Base-by-base conservation (phyloP, 495 filamentous ascomycete genomes). In the Tuber calosporum region DNA sequence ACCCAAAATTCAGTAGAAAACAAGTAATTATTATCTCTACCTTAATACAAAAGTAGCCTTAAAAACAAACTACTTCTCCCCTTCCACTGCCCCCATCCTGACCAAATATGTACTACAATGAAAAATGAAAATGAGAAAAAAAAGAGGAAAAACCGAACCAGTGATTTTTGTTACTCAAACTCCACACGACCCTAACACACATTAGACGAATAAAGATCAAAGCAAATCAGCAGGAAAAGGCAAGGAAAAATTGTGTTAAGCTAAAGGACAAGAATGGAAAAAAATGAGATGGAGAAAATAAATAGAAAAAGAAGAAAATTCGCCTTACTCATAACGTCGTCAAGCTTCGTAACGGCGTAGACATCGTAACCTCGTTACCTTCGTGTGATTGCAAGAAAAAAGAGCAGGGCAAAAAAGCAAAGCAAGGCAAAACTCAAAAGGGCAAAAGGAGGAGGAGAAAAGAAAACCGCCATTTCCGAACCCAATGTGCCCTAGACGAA, bases 161-260 rank as follows among this genome's bases (percentile, higher is more conserved):
- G 22, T 69, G 37, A 42, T 42, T 39, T 42, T 69, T 42, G 67
- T 42, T 62, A 34, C 26, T 62, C 53, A 62, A 62, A 62, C 53
- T 62, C 53, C 37, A 39, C 37, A 38, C 37, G 1, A 69, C 37
- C 41, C 67, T 69, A 69, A 26, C 37, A 17, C 37, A 17, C 37
- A 69, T 39, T 69, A 38, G 11, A 71, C 76, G 72, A 74, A 79
- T 79, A 72, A 73, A 79, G 74, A 79, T 26, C 48, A 58, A 71
- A 67, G 72, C 66, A 69, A 75, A 69, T 74, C 72, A 75, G 79
- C 69, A 79, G 68, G 71, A 80, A 75, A 70, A 75, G 72, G 80
- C 73, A 81, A 80, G 75, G 80, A 79, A 62, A 79, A 77, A 81
- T 79, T 70, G 80, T 79, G 73, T 74, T 66, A 80, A 80, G 72